A percentile compares a stretch with the other conserved stretches of the same genome.
Evolutionary conservation across 2,329 filamentous ascomycete genomes (phyloP).

Genomic region (Fusarium setosum): DNA sequence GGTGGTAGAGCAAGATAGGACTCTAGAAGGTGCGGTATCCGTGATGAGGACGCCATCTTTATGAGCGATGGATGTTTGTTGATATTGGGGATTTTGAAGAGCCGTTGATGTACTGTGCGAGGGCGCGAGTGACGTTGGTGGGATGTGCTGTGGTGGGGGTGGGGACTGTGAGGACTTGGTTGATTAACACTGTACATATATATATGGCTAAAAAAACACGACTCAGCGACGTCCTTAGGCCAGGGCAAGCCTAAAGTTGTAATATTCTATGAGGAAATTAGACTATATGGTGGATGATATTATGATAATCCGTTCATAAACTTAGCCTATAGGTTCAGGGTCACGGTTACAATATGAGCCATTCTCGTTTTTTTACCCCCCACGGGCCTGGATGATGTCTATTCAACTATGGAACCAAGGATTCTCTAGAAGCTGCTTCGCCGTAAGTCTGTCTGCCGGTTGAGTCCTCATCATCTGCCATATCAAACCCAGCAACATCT

Average conservation of each 20-base stretch:
- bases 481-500: background rate
- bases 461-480: background rate
- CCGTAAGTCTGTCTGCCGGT: background rate
- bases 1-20: slow-evolving; percentile 70
- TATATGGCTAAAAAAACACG: too few species aligned
- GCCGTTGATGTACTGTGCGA: slow-evolving; percentile 32
- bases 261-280: too few species aligned
- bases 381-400: too few species aligned
- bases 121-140: slow-evolving; percentile 9
- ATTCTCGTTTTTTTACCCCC: too few species aligned
- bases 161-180: slow-evolving; percentile 23
- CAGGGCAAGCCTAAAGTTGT: too few species aligned
- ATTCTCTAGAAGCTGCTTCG: background rate
- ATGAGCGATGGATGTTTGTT: background rate
- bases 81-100: slow-evolving; percentile 30
- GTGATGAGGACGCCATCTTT: slow-evolving; percentile 51
- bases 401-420: background rate
- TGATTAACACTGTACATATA: background rate
- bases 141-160: slow-evolving; percentile 19
- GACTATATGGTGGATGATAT: too few species aligned
- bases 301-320: too few species aligned
- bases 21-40: slow-evolving; percentile 72
- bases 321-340: too few species aligned
- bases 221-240: too few species aligned
- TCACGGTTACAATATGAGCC: too few species aligned